Evolutionary conservation across 1,284 basidiomycete species (phyloP), one percentile per base, ranked within the genome.

Genomic region (Mycena sp.): DNA sequence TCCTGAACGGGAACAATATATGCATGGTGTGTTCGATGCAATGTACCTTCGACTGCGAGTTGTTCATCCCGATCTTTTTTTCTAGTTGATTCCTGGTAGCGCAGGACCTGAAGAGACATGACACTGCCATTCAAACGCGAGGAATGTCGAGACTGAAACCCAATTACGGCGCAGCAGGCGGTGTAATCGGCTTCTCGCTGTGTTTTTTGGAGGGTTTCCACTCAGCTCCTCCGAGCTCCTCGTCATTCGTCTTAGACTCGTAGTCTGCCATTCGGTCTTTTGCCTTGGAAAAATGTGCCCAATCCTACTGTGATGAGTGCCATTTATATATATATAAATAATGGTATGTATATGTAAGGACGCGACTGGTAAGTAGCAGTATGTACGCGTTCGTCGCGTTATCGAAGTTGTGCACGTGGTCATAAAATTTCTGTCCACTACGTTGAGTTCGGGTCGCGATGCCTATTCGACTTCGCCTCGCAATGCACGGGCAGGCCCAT

Each of bases 1-100:
- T 99, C 46, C 78, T 99, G 63, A 99, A 99, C 73, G 97, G 97
- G 11, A 98, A 98, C 80, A 98, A 98, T 71, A 99, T 99, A 61
- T 96, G 95, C 74, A 98, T 99, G 91, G 82, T 40, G 30, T 19
- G 67, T 14, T 51, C 23, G 41, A 50, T 28, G 5, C 40, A 9
- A 30, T 30, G 7, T 25, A 49, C 28, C 53, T 11, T 28, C 28
- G 21, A 5, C 23, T 51, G 32, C 52, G 10, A 30, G 21, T 29
- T 58, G 35, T 53, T 54, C 30, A 53, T 60, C 29, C 59, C 63
- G 67, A 45, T 54, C 44, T 51, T 54, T 38, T n/a, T 59, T 45
- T 30, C 16, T 10, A 68, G 67, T 57, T 68, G 25, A 68, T 61
- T 49, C 67, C 63, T 41, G 63, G 68, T 14, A 69, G 68, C 56